Conservation (phyloP, 2,329 filamentous ascomycete species). For the Gliomastix tumulicola region DNA sequence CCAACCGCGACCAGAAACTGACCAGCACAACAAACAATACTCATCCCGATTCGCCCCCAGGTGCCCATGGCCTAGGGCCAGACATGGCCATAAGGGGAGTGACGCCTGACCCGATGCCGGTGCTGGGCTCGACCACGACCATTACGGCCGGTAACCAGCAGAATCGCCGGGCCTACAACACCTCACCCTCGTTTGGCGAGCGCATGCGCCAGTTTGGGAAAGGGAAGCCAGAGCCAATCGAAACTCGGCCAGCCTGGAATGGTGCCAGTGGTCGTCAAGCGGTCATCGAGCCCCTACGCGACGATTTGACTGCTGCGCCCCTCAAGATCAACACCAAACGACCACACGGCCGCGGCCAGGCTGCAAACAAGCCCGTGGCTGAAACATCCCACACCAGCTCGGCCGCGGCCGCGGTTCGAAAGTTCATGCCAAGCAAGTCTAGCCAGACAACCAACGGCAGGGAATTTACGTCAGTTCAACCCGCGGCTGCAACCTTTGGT, state of each 20-base stretch:
- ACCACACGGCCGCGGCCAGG: slow-evolving; percentile 3
- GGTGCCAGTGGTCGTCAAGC: slow-evolving; percentile 63
- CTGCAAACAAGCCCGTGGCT: slow-evolving; percentile 20
- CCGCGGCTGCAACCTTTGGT: too few relatives aligned
- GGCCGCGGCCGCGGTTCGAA: slow-evolving; percentile 21
- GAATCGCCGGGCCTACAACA: slow-evolving; percentile 13
- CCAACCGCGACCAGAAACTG: background rate
- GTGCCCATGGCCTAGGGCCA: too few relatives aligned
- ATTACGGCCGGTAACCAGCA: slow-evolving; percentile 12
- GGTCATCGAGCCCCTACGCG: slow-evolving; percentile 57
- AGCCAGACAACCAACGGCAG: slow-evolving; percentile 16
- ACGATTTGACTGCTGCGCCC: slow-evolving; percentile 49
- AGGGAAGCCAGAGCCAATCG: slow-evolving; percentile 27
- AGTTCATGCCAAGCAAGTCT: slow-evolving; percentile 24
- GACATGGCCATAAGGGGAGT: too few relatives aligned
- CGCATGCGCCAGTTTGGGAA: slow-evolving; percentile 21
- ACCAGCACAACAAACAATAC: too few relatives aligned
- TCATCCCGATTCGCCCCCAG: too few relatives aligned
- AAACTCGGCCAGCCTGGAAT: slow-evolving; percentile 58
- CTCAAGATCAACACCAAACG: slow-evolving; percentile 48
- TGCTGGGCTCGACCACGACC: slow-evolving; percentile 11
- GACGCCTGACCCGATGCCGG: background rate
- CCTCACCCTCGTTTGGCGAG: slow-evolving; percentile 20
- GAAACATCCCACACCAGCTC: slow-evolving; percentile 20
- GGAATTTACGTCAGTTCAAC: too few relatives aligned